A percentile compares a stretch with the other conserved stretches of the same genome.
Conservation (phyloP, 2,329 filamentous ascomycete species). For the Aspergillus sp. region DNA sequence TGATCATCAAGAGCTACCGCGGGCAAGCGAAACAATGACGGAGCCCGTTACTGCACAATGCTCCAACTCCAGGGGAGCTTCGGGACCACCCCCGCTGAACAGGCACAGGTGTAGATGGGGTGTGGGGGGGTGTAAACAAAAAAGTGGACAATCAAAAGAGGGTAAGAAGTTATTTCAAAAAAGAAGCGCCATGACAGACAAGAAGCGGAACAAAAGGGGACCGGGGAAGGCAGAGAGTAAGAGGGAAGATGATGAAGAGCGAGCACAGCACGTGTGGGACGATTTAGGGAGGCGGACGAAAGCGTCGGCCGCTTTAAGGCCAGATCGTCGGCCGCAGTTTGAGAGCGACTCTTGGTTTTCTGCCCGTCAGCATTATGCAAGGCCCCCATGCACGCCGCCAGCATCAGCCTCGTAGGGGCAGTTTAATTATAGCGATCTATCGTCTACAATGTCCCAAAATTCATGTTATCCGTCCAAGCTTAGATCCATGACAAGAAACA, state of each 20-base stretch:
- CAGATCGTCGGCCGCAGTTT: conserved; percentile 35
- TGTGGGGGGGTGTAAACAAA: conserved; percentile 9
- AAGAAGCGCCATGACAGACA: conserved; percentile 39
- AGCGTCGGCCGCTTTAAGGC: conserved; percentile 35
- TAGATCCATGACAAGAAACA: neutral
- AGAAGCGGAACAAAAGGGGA: conserved; percentile 19
- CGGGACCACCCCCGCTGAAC: conserved; percentile 11
- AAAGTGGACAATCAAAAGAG: conserved; percentile 29
- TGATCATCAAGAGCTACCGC: conserved; percentile 13
- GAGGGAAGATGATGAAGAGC: conserved; percentile 11
- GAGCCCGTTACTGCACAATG: conserved; percentile 15
- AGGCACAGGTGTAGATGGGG: conserved; percentile 7
- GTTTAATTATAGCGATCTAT: neutral
- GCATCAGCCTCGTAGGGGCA: neutral
- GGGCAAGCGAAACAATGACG: conserved; percentile 10
- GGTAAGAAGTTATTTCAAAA: conserved; percentile 32
- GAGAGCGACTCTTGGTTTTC: neutral
- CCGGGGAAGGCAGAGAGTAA: conserved; percentile 14
- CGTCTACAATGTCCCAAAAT: neutral
- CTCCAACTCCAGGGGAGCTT: conserved; percentile 22
- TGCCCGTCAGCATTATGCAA: neutral
- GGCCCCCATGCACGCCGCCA: neutral
- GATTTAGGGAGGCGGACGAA: conserved; percentile 34
- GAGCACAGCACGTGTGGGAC: conserved; percentile 30
- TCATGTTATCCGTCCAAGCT: neutral